Base-by-base conservation (phyloP, 1,284 basidiomycete genomes). In the Sanghuangporus baumii region DNA sequence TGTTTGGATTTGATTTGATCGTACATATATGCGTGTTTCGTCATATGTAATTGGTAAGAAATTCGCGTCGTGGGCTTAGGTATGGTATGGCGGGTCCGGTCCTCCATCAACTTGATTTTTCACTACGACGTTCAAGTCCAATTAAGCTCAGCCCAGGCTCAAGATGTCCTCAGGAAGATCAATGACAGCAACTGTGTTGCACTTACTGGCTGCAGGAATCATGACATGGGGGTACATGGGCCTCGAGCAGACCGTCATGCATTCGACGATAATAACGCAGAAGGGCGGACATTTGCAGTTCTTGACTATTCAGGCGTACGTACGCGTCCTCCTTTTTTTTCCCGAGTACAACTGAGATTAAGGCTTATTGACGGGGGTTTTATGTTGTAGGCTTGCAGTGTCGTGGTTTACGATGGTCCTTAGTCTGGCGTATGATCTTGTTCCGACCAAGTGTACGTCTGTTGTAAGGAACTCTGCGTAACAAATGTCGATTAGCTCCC, bases 301-400 rank as follows among this genome's bases (percentile, higher is more conserved):
- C 70, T 74, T 94, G 57, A 93, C 91, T 0, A 89, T 92, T 64
- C 84, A 89, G 74, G 88, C 88, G 89, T 88, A 67, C 46, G 79
- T 72, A 6, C 57, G 54, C 31, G 26, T 50, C 34, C 50, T 16
- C 16, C 2, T 46, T 11, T 46, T 1, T 46, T 20, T n/a, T 46
- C 2, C 43, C 20, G 16, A n/a, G 26, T 31, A 31, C 26, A 31
- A 31, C 26, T 31, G 26, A 31, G 26, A 31, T 31, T 31, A 31
- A 31, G 26, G 26, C 26, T 31, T 31, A 31, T 31, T 4, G 3
- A 31, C 26, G 26, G n/a, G n/a, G n/a, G 7, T n/a, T 20, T 46
- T 46, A 41, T n/a, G 41, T 51, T 43, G 26, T 64, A 81, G 81
- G 1, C 77, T 89, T n/a, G 72, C 75, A 26, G 70, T 83, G 12